Conservation (phyloP, 1,284 basidiomycete species). For the Trametes versicolor region DNA sequence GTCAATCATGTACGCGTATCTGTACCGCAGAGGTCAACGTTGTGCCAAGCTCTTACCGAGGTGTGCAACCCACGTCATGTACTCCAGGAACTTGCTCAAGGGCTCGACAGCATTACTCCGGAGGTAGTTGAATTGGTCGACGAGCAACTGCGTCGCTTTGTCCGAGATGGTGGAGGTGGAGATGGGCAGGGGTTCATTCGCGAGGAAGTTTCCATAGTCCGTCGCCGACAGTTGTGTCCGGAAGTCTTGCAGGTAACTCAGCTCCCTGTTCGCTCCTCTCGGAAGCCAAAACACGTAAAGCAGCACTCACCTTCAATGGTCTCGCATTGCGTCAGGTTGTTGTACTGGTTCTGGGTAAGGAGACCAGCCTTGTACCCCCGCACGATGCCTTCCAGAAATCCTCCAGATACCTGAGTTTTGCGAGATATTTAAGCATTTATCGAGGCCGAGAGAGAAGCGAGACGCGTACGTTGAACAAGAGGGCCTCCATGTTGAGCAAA, state of each 20-base stretch:
- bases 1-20: slow-evolving; percentile 99
- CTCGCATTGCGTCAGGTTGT: slow-evolving; percentile 97
- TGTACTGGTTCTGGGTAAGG: slow-evolving; percentile 89
- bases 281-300: background rate
- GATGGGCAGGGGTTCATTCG: slow-evolving; percentile 96
- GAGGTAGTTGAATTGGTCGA: slow-evolving; percentile 97
- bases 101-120: slow-evolving; percentile 93
- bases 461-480: slow-evolving; percentile 83
- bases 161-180: slow-evolving; percentile 96
- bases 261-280: background rate
- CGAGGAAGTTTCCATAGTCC: slow-evolving; percentile 98
- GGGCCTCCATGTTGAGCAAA: slow-evolving; percentile 74
- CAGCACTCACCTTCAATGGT: slow-evolving; percentile 83
- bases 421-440: background rate
- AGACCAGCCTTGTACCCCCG: slow-evolving; percentile 96
- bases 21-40: slow-evolving; percentile 43
- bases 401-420: slow-evolving; percentile 70
- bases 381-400: slow-evolving; percentile 93
- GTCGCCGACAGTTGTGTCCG: slow-evolving; percentile 94
- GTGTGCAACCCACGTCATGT: slow-evolving; percentile 81
- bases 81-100: slow-evolving; percentile 94
- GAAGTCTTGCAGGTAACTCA: slow-evolving; percentile 68
- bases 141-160: slow-evolving; percentile 94
- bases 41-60: slow-evolving; percentile 2
- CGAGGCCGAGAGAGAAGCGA: background rate